Evolutionary conservation across 192 early-diverging fungal genomes (phyloP).

Genomic region (Borealophlyctis nickersoniae): DNA sequence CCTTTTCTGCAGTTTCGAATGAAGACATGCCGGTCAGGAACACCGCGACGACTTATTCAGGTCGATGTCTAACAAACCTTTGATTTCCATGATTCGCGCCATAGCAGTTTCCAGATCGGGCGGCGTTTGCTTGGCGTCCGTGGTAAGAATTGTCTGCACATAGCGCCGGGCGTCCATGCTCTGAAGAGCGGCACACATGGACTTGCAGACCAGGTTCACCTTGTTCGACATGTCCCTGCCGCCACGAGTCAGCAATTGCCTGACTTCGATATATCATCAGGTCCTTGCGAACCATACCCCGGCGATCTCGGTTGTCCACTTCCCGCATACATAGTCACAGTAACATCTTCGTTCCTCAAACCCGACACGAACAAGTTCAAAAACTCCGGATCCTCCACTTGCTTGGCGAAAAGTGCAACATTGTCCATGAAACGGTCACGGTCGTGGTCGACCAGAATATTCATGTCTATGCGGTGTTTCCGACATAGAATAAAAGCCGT

Average conservation of each 20-base stretch:
- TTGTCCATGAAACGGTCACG: conserved; percentile 66
- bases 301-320: not conserved
- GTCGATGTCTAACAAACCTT: conserved; percentile 26
- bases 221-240: conserved; percentile 39
- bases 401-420: conserved; percentile 67
- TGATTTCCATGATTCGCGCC: conserved; percentile 60
- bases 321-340: conserved; percentile 71
- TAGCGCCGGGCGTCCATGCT: conserved; percentile 48
- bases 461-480: conserved; percentile 90
- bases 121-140: conserved; percentile 75
- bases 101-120: conserved; percentile 81
- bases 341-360: conserved; percentile 81
- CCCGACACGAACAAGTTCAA: conserved; percentile 88
- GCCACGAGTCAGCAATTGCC: too few species aligned
- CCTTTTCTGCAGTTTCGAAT: conserved; percentile 22
- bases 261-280: too few species aligned
- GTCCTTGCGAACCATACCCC: not conserved
- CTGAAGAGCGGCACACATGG: conserved; percentile 62
- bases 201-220: conserved; percentile 71
- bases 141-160: conserved; percentile 79
- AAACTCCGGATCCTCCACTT: conserved; percentile 77
- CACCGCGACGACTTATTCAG: not conserved
- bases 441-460: conserved; percentile 81
- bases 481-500: conserved; percentile 81
- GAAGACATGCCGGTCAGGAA: not conserved